Base-by-base conservation (phyloP, 2,329 filamentous ascomycete genomes). In the Paecilomyces niveus region DNA sequence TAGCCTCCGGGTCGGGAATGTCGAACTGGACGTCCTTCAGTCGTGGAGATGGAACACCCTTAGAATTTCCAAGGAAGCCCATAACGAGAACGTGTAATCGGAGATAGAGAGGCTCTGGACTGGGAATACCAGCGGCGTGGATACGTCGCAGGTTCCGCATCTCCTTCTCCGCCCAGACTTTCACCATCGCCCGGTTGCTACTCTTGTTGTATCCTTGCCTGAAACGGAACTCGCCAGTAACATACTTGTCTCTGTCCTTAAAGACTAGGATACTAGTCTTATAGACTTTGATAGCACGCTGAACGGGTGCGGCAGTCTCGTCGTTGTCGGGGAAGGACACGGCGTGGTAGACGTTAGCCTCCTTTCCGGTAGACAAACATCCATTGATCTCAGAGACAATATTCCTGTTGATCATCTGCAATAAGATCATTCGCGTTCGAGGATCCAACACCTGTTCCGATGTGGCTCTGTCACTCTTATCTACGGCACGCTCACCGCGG, bases 161-260 rank as follows among this genome's bases (percentile, higher is more conserved):
- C 77, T 99, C 94, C 77, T 99, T 99, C 77, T 99, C 93, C 0
- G 95, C 95, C 94, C 94, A 99, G 24, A 97, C 81, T 75, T 96
- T 96, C 65, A 99, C 93, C 93, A 97, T 97, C 65, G 93, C 92
- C 54, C 92, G 85, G 78, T 92, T 96, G 76, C 92, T 96, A 64
- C 89, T 89, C 80, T 97, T 97, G 77, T 93, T 94, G 72, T 93
- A 94, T 54, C 93, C 93, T 61, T 86, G 83, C 65, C 90, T 85
- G 80, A 99, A 99, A 24, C 94, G 83, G 76, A 92, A 92, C 76
- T 99, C 94, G 64, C 94, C 94, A 0, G 89, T 89, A 62, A 99
- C 94, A 75, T 99, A 99, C 68, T 92, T 89, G 76, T 97, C 92
- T 59, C 94, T 85, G 76, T 99, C 94, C 78, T 97, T 97, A 85